phyloP scores from a whole-genome alignment of 75 land plant genomes.

The Sequoia sempervirens region DNA sequence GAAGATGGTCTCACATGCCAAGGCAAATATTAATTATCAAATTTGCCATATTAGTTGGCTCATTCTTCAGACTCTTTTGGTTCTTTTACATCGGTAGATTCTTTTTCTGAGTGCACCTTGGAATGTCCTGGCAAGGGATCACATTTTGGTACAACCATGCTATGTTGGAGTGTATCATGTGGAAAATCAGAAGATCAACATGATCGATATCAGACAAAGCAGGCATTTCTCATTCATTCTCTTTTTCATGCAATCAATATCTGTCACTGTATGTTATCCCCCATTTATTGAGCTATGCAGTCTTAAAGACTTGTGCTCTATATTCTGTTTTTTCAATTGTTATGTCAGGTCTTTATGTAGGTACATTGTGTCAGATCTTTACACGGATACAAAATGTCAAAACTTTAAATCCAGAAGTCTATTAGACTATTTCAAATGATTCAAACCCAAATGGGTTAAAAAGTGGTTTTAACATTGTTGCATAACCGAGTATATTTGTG shows the following conservation, averaged over 20 bases:
- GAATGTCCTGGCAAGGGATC: too few relatives aligned
- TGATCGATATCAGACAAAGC: not conserved
- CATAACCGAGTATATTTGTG: not conserved
- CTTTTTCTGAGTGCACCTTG: too few relatives aligned
- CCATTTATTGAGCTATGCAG: not conserved
- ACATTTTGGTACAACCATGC: too few relatives aligned
- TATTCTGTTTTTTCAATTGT: not conserved
- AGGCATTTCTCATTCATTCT: too few relatives aligned
- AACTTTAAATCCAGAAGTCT: not conserved
- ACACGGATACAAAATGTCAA: not conserved
- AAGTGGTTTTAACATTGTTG: not conserved
- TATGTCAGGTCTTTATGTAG: not conserved
- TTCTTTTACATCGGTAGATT: too few relatives aligned
- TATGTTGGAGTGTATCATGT: too few relatives aligned
- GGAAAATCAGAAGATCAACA: too few relatives aligned
- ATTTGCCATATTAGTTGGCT: too few relatives aligned
- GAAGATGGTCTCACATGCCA: too few relatives aligned
- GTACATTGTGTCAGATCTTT: not conserved
- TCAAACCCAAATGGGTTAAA: not conserved
- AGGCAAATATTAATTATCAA: too few relatives aligned
- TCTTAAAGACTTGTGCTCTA: not conserved
- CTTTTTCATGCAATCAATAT: too few relatives aligned
- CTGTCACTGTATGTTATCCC: not conserved
- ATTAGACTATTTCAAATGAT: not conserved
- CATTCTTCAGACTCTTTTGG: too few relatives aligned